Evolutionary conservation across 768 basidiomycete species (phyloP).

Genomic region (Psilocybe subaeruginosa): DNA sequence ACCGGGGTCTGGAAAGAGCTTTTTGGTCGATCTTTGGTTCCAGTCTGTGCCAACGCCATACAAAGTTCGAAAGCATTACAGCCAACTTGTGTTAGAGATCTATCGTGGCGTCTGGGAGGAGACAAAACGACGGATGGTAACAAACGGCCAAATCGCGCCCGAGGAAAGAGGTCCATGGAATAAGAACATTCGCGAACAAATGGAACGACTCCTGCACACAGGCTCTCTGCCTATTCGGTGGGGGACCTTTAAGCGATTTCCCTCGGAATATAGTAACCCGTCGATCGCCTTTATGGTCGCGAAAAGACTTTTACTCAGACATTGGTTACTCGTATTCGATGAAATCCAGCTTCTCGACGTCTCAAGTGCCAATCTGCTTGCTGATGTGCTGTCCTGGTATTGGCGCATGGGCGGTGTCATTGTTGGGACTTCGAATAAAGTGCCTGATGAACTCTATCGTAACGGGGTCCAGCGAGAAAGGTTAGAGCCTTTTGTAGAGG

Average conservation of each 20-base stretch:
- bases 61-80: constrained; percentile 62
- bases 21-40: constrained; percentile 60
- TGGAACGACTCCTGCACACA: constrained; percentile 33
- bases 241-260: constrained; percentile 23
- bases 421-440: constrained; percentile 50
- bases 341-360: constrained; percentile 65
- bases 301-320: constrained; percentile 42
- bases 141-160: neutral
- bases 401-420: constrained; percentile 67
- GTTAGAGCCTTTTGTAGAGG: constrained; percentile 59
- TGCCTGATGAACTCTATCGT: constrained; percentile 57
- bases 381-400: constrained; percentile 60
- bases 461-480: constrained; percentile 60
- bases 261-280: constrained; percentile 27
- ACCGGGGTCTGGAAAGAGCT: constrained; percentile 56
- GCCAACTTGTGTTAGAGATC: constrained; percentile 55
- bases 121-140: constrained; percentile 41
- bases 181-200: constrained; percentile 25
- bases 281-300: constrained; percentile 51
- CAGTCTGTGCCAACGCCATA: constrained; percentile 51
- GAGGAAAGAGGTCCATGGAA: constrained; percentile 28
- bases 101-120: constrained; percentile 59
- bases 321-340: constrained; percentile 59
- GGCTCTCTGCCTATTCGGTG: constrained; percentile 31
- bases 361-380: constrained; percentile 53